Evolutionary conservation across 108 stramenopile genomes (phyloP), one percentile per base, ranked within the genome.

Genomic region (Schizochytrium sp.): DNA sequence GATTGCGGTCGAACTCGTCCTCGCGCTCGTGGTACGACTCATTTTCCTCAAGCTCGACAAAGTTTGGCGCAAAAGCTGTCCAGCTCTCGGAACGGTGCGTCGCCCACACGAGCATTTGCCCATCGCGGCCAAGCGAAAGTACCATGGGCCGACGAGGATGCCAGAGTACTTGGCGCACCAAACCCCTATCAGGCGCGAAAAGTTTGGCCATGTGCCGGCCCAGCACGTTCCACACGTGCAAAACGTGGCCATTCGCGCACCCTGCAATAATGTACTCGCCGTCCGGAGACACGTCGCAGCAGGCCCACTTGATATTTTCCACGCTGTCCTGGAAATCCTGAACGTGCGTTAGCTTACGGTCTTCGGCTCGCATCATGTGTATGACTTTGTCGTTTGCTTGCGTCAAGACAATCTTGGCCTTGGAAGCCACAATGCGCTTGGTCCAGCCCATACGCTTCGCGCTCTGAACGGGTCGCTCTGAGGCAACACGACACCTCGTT

Each of bases 241-340:
- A 23, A 6, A 53, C 51, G 51, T 83, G 76, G 51, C 48, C 51
- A 12, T 83, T 83, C 6, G 76, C 45, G 51, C 76, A 83, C 12
- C 76, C 76, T 28, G 48, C 76, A 53, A 83, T 83, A 53, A 83
- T 83, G 76, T 83, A 83, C 76, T 83, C 76, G 23, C 76, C 76
- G 51, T 83, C 76, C 0, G 76, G 76, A 6, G 76, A 83, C 18
- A 83, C 76, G 48, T 53, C 45, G 51, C 76, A 83, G 51, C 76
- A 53, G 4, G 76, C 45, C 76, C 76, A 83, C 23, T 83, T 83
- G 76, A 53, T 83, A 18, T 53, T 53, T 23, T 83, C 76, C 48
- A 83, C 51, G 51, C 76, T 83, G 51, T 83, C 76, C 51, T 83
- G 76, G 16, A 83, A 83, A 23, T 83, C 76, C 45, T 53, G 76